These are phyloP conservation scores for Lignosus rhinocerotis DNA, from an alignment of 1,284 basidiomycete species.

Conservation along the genomic window DNA sequence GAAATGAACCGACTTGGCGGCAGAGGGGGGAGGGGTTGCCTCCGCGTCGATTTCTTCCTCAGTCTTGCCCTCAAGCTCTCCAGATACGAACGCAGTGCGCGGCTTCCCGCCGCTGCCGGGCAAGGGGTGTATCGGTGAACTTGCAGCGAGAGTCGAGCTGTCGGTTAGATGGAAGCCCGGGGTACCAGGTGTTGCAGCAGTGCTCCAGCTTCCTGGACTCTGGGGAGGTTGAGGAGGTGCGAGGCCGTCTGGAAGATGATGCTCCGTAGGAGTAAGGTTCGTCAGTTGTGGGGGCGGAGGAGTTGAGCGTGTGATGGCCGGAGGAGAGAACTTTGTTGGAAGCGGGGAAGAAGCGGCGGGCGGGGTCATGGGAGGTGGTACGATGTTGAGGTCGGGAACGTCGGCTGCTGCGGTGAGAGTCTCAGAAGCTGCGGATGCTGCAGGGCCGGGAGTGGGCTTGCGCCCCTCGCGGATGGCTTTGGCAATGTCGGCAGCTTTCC, in stretches of 20 bases:
- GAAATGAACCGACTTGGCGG: constrained; percentile 47
- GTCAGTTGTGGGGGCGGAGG: constrained; percentile 25
- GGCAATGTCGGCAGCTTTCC: constrained; percentile 89
- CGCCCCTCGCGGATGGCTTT: constrained; percentile 88
- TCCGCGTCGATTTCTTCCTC: constrained; percentile 19
- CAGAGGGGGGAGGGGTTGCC: constrained; percentile 19
- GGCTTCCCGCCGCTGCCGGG: background rate
- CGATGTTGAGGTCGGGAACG: constrained; percentile 10
- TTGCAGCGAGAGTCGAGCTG: background rate
- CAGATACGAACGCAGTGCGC: constrained; percentile 26
- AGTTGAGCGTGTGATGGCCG: constrained; percentile 19
- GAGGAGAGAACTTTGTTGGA: constrained; percentile 19
- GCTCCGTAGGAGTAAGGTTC: constrained; percentile 13
- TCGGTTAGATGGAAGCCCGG: constrained; percentile 13
- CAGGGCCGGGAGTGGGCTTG: constrained; percentile 66
- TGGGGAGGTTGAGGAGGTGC: constrained; percentile 22
- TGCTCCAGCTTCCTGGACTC: constrained; percentile 63
- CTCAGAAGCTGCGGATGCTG: constrained; percentile 38
- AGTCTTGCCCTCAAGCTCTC: constrained; percentile 28
- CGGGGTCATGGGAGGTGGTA: constrained; percentile 21
- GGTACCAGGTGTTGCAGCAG: constrained; percentile 60
- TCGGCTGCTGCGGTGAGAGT: background rate
- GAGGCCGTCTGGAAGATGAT: constrained; percentile 17
- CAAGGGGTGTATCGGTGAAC: background rate
- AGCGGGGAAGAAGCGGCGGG: constrained; percentile 21